Percentiles rank a stretch among this genome's conserved stretches.
Evolutionary conservation across 78 protist species (phyloP).

Genomic region (Dictyostelium firmibasis): DNA sequence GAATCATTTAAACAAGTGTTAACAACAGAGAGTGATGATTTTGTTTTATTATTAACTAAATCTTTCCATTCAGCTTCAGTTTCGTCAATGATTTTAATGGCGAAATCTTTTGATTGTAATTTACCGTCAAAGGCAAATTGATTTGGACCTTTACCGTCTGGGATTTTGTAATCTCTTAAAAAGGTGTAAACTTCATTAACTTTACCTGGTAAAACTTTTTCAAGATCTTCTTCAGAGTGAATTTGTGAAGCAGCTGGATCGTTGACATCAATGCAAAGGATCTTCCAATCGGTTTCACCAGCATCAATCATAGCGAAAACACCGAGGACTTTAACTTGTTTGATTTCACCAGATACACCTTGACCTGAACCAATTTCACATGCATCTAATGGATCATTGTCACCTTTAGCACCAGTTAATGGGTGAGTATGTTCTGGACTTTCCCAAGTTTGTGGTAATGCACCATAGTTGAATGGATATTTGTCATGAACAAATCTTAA

Average conservation of each 20-base stretch:
- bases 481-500: constrained; percentile 89
- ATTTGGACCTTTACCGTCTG: constrained; percentile 97
- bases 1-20: neutral
- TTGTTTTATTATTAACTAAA: constrained; percentile 21
- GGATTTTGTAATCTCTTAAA: constrained; percentile 94
- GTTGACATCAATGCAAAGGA: constrained; percentile 84
- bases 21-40: constrained; percentile 14
- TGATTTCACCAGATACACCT: constrained; percentile 84
- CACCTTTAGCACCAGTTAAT: constrained; percentile 86
- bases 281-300: constrained; percentile 97
- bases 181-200: constrained; percentile 87
- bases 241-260: constrained; percentile 90
- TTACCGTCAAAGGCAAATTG: constrained; percentile 88
- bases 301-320: constrained; percentile 93
- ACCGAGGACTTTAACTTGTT: constrained; percentile 93
- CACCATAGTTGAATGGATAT: constrained; percentile 96
- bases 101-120: constrained; percentile 72
- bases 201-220: constrained; percentile 81
- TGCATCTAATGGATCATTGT: constrained; percentile 94
- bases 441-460: constrained; percentile 95
- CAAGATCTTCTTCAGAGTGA: constrained; percentile 88
- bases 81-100: constrained; percentile 69
- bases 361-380: constrained; percentile 86
- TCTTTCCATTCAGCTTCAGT: constrained; percentile 79
- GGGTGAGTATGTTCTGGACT: constrained; percentile 76